These are phyloP conservation scores for Globisporangium nagaii DNA, from an alignment of 352 stramenopile species.

Conservation along the genomic window DNA sequence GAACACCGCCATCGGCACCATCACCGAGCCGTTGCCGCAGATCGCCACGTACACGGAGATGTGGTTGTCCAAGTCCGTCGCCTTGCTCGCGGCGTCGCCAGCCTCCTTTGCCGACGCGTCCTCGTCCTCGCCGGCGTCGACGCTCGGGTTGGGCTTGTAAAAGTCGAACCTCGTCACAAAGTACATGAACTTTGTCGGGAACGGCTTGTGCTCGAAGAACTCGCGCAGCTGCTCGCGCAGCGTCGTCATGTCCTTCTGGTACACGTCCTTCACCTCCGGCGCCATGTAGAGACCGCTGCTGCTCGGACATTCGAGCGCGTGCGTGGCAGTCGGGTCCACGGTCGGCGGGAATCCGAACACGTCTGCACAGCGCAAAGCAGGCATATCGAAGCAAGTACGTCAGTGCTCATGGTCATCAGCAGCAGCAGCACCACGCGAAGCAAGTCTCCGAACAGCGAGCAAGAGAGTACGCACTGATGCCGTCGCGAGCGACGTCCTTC, in stretches of 20 bases:
- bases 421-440: constrained; percentile 6
- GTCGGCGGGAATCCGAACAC: constrained; percentile 56
- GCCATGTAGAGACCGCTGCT: constrained; percentile 64
- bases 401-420: background rate
- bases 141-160: constrained; percentile 49
- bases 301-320: constrained; percentile 50
- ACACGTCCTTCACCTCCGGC: constrained; percentile 58
- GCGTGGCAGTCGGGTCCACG: constrained; percentile 55
- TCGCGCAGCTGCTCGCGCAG: constrained; percentile 59
- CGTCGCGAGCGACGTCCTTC: constrained; percentile 68
- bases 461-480: constrained; percentile 53
- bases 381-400: background rate
- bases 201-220: constrained; percentile 80
- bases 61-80: constrained; percentile 40
- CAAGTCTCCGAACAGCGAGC: background rate
- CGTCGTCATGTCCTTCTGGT: constrained; percentile 63
- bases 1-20: constrained; percentile 85
- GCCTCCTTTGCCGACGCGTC: constrained; percentile 10
- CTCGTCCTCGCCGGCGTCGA: constrained; percentile 28
- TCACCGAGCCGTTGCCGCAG: constrained; percentile 80
- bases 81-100: constrained; percentile 5
- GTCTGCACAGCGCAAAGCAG: constrained; percentile 22
- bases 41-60: constrained; percentile 84
- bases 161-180: constrained; percentile 83
- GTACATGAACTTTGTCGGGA: constrained; percentile 83